phyloP scores from a whole-genome alignment of 441 rosid species.

The Biscutella laevigata region DNA sequence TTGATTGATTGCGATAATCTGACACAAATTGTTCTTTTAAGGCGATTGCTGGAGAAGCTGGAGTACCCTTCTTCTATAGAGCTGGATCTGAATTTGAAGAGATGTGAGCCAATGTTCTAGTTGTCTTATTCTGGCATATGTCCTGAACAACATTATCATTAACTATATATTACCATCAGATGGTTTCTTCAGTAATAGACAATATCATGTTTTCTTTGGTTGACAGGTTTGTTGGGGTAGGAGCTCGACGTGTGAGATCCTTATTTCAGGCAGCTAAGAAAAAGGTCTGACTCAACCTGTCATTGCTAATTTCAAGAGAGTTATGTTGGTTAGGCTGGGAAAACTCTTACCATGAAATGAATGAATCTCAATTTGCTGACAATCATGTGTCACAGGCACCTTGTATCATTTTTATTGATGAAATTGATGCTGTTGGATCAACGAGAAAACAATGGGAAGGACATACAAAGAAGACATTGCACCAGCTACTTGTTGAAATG shows the following conservation, averaged over 20 bases:
- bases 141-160: neutral
- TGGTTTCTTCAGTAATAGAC: neutral
- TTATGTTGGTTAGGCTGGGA: neutral
- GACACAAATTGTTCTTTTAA: constrained; percentile 24
- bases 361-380: constrained; percentile 7
- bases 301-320: neutral
- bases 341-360: neutral
- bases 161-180: neutral
- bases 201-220: constrained; percentile 5
- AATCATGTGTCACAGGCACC: constrained; percentile 55
- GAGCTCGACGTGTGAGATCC: constrained; percentile 95
- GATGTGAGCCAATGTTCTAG: constrained; percentile 53
- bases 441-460: constrained; percentile 99
- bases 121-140: neutral
- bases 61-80: constrained; percentile 96
- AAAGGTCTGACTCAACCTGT: constrained; percentile 41
- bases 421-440: constrained; percentile 97
- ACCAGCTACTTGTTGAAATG: constrained; percentile 96
- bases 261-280: constrained; percentile 96
- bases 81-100: constrained; percentile 99
- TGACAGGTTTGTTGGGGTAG: constrained; percentile 96
- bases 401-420: constrained; percentile 93
- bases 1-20: constrained; percentile 18
- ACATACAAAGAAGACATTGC: constrained; percentile 97
- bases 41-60: constrained; percentile 99